These are phyloP conservation scores for Fusarium brevicatenulatum DNA, from an alignment of 2,329 filamentous ascomycete species.

Conservation along the genomic window DNA sequence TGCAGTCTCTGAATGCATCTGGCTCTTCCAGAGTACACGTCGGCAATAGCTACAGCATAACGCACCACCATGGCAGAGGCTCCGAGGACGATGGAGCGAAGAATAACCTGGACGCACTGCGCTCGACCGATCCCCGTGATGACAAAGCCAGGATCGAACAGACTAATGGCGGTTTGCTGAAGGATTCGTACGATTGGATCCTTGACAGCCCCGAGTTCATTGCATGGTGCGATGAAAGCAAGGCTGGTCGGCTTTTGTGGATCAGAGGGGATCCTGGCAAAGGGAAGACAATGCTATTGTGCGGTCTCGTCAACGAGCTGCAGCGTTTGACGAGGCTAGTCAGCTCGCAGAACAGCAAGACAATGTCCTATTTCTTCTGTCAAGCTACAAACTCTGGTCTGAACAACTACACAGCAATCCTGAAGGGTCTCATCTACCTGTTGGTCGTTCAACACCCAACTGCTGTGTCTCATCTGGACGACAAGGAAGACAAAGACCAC, in stretches of 20 bases:
- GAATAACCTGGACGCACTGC: neutral
- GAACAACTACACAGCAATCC: constrained; percentile 52
- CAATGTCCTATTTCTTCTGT: constrained; percentile 52
- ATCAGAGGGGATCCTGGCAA: constrained; percentile 50
- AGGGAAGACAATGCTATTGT: constrained; percentile 51
- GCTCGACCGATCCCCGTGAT: rapidly evolving
- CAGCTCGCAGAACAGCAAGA: rapidly evolving
- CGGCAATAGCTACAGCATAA: neutral
- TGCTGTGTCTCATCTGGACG: constrained; percentile 48
- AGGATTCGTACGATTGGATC: neutral
- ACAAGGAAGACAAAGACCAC: rapidly evolving
- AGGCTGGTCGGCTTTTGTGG: constrained; percentile 35
- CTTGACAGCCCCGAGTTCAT: rapidly evolving
- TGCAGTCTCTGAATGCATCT: neutral
- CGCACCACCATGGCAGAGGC: rapidly evolving
- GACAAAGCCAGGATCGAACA: neutral
- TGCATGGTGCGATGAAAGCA: rapidly evolving
- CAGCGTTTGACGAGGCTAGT: neutral
- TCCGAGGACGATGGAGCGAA: rapidly evolving
- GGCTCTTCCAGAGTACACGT: neutral
- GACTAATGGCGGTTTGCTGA: neutral
- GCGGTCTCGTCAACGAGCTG: constrained; percentile 41
- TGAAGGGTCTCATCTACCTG: constrained; percentile 56
- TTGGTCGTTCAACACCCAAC: constrained; percentile 49
- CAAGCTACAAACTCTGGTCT: constrained; percentile 45